Evolutionary conservation across 257 asterid genomes (phyloP), one percentile per base, ranked within the genome.

Genomic region (Salvia hispanica): DNA sequence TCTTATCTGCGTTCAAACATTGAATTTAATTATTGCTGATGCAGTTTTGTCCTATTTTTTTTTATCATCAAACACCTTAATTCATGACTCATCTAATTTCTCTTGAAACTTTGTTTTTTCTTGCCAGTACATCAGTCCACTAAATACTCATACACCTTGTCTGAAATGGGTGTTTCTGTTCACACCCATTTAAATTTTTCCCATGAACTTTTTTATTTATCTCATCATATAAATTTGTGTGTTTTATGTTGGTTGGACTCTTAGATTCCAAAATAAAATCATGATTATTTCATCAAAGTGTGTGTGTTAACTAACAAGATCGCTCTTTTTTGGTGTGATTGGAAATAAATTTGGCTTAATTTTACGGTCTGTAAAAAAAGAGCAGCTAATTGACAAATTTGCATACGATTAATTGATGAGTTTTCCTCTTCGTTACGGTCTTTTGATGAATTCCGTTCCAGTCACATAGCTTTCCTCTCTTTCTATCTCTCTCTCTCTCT

Each of bases 391-490:
- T 25, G 31, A 51, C 53, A 48, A 39, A 34, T 0, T 25, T 45
- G 43, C 21, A n/a, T 12, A 31, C 33, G 14, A 69, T 44, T 25
- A 56, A 31, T 70, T 54, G 47, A 71, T 72, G 57, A 66, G 64
- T 51, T 25, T 48, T 39, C 57, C 71, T 69, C 54, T 44, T 54
- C 6, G 36, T 64, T 25, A 25, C 31, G 1, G 31, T 25, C 31
- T 64, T 67, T 76, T 77, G 76, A 79, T 78, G 78, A 75, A 77
- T 82, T 81, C 77, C 71, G 80, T 74, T 79, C 80, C 76, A 60
- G 90, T 86, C 82, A 84, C 64, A 90, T 84, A 85, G 72, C 79
- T 80, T 72, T 84, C 87, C 57, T 66, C 78, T 67, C 67, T 74
- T 53, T 66, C 78, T 36, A 66, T 61, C n/a, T 36, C 69, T 67